Conservation (phyloP, 305 asterid species). For the Ilex paraguariensis region DNA sequence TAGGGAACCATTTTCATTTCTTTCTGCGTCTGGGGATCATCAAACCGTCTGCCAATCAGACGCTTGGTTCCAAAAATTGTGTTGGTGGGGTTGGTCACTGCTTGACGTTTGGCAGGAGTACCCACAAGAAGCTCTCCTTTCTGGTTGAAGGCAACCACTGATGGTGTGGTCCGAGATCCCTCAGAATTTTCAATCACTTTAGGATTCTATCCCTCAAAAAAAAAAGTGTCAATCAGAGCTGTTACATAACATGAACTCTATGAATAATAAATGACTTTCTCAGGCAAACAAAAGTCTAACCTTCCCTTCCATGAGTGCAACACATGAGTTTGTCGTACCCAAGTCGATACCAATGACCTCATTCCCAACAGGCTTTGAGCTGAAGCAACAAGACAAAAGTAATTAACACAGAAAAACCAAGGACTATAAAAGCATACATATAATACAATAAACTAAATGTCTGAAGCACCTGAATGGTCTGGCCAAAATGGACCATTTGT, state of each 20-base stretch:
- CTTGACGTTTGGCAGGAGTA: constrained; percentile 92
- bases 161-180: constrained; percentile 97
- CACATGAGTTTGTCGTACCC: constrained; percentile 97
- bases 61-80: constrained; percentile 86
- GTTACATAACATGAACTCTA: not conserved
- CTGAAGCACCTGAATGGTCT: constrained; percentile 64
- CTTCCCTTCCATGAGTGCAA: constrained; percentile 97
- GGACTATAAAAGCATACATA: not conserved
- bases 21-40: constrained; percentile 88
- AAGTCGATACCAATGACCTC: constrained; percentile 91
- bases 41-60: constrained; percentile 80
- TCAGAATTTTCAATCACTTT: constrained; percentile 91
- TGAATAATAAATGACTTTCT: not conserved
- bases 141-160: constrained; percentile 78
- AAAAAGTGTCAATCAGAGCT: not conserved
- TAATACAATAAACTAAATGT: not conserved
- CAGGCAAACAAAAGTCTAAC: constrained; percentile 19
- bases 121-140: constrained; percentile 91
- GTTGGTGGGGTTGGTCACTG: constrained; percentile 91
- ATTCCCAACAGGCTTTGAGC: constrained; percentile 71
- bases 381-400: constrained; percentile 20
- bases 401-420: not conserved
- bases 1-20: constrained; percentile 98
- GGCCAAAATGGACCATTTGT: constrained; percentile 55
- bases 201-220: constrained; percentile 45